phyloP scores from a whole-genome alignment of 2,329 filamentous ascomycete genomes.

The Arthrinium puccinioides region DNA sequence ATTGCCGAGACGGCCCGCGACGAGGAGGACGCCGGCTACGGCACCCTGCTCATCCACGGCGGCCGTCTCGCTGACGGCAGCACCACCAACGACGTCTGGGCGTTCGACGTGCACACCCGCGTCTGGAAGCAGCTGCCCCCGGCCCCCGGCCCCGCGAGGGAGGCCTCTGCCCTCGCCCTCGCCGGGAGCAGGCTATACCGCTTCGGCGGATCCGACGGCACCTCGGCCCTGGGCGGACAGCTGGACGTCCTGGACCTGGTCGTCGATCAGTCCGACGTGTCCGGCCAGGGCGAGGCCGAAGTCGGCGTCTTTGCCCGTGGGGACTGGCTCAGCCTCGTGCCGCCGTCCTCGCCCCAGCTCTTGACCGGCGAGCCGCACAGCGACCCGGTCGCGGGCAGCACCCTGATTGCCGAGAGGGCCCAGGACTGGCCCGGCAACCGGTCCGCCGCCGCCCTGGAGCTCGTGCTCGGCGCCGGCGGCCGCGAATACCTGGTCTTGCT shows the following conservation, averaged over 20 bases:
- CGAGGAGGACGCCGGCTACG: slow-evolving; percentile 54
- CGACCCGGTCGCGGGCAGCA: slow-evolving; percentile 12
- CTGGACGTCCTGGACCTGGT: slow-evolving; percentile 59
- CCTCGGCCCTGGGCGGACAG: slow-evolving; percentile 59
- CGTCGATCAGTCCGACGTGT: slow-evolving; percentile 48
- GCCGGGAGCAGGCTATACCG: slow-evolving; percentile 61
- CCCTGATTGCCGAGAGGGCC: slow-evolving; percentile 14
- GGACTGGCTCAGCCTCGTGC: slow-evolving; percentile 46
- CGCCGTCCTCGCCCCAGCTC: slow-evolving; percentile 21
- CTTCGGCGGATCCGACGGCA: slow-evolving; percentile 74
- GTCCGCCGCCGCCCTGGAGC: slow-evolving; percentile 46
- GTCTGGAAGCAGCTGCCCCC: slow-evolving; percentile 62
- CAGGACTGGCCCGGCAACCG: slow-evolving; percentile 41
- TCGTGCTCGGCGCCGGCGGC: slow-evolving; percentile 51
- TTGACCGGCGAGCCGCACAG: slow-evolving; percentile 16
- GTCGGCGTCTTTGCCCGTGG: slow-evolving; percentile 42
- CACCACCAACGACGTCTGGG: slow-evolving; percentile 65
- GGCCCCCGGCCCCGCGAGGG: slow-evolving; percentile 60
- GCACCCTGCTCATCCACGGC: slow-evolving; percentile 69
- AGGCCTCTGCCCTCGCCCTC: slow-evolving; percentile 61
- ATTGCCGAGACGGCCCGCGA: slow-evolving; percentile 52
- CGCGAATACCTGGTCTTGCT: slow-evolving; percentile 56
- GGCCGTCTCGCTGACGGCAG: slow-evolving; percentile 60
- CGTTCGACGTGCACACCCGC: slow-evolving; percentile 58
- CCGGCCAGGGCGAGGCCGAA: slow-evolving; percentile 35